These are phyloP conservation scores for Arthrobotrys sphaeroides DNA, from an alignment of 2,329 filamentous ascomycete genomes.

Conservation along the genomic window DNA sequence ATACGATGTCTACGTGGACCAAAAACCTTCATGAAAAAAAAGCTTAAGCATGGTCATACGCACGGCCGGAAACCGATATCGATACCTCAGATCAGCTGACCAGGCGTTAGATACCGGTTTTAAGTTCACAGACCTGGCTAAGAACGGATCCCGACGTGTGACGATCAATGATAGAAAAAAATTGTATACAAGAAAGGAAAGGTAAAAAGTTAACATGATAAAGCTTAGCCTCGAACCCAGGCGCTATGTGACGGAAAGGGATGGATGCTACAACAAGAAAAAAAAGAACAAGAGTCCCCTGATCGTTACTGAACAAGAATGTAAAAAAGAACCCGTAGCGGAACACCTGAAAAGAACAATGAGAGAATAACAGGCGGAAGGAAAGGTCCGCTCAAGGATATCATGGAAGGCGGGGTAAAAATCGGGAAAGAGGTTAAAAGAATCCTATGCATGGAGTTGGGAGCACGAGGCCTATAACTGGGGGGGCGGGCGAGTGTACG, in stretches of 20 bases:
- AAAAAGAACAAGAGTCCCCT: not conserved
- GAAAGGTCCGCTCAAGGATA: not conserved
- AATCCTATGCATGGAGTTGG: too few species aligned
- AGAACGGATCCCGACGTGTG: not conserved
- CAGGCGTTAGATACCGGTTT: too few species aligned
- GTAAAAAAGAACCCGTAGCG: not conserved
- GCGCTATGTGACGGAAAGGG: not conserved
- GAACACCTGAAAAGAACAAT: constrained; percentile 1
- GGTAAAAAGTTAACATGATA: too few species aligned
- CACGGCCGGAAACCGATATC: too few species aligned
- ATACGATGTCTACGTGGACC: too few species aligned
- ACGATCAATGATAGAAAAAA: not conserved
- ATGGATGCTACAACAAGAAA: not conserved
- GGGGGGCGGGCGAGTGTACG: not conserved
- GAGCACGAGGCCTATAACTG: too few species aligned
- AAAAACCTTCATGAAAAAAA: too few species aligned
- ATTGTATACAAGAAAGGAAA: constrained; percentile 11
- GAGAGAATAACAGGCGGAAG: not conserved
- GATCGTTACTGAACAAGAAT: not conserved
- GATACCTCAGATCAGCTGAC: too few species aligned
- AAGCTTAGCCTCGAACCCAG: too few species aligned
- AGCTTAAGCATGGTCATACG: too few species aligned
- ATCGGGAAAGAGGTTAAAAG: too few species aligned
- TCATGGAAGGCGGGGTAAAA: not conserved
- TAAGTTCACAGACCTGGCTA: too few species aligned